Evolutionary conservation across 305 asterid species (phyloP).

Genomic region (Fraxinus nigra): DNA sequence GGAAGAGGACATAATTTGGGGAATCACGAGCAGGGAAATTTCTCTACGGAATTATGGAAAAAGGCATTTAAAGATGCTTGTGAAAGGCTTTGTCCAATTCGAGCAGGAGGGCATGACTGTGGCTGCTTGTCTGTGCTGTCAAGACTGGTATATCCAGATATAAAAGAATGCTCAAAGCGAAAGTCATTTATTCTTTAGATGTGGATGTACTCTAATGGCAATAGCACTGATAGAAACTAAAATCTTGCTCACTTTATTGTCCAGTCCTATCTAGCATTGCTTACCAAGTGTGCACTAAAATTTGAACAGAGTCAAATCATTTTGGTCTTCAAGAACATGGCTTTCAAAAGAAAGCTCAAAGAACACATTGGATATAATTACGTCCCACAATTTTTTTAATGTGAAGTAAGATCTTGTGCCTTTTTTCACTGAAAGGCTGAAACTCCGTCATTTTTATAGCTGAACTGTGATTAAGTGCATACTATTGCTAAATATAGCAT

Average conservation of each 20-base stretch:
- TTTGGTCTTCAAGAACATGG: background rate
- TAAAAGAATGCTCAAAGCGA: background rate
- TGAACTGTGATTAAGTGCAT: background rate
- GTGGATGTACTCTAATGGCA: background rate
- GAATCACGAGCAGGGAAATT: conserved; percentile 62
- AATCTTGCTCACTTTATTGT: background rate
- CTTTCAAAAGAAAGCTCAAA: background rate
- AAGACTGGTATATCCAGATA: conserved; percentile 50
- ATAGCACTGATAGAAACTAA: background rate
- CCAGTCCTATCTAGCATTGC: background rate
- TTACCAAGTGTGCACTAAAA: background rate
- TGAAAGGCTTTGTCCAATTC: conserved; percentile 80
- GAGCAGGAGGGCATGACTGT: conserved; percentile 79
- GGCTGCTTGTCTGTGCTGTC: conserved; percentile 78
- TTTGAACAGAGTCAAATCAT: background rate
- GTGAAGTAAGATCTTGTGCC: background rate
- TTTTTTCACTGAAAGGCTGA: background rate
- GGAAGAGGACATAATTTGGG: conserved; percentile 50
- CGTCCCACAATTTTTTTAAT: background rate
- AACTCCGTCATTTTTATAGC: background rate
- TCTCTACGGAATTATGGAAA: conserved; percentile 82
- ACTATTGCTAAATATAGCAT: background rate
- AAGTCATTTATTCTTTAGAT: background rate
- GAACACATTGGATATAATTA: background rate
- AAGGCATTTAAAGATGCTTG: conserved; percentile 90